Percentiles rank a stretch among this genome's conserved stretches.
Conservation (phyloP, 371 early-diverging fungal species). For the Apophysomyces variabilis region DNA sequence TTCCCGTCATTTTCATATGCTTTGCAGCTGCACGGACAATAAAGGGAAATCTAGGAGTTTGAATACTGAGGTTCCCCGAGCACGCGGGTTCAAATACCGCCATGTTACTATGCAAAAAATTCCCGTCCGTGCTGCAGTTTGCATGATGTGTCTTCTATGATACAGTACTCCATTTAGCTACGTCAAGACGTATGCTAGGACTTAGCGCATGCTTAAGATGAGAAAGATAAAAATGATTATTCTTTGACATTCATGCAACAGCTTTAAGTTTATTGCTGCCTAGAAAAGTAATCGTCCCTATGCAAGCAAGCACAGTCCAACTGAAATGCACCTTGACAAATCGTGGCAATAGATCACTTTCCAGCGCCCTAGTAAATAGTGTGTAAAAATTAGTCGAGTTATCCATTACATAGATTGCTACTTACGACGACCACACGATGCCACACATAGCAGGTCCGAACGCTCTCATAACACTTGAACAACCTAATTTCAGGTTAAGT, state of each 20-base stretch:
- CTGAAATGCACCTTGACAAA: conserved; percentile 32
- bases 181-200: background rate
- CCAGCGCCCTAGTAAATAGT: conserved; percentile 26
- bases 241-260: too few relatives aligned
- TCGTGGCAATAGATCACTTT: conserved; percentile 31
- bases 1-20: too few relatives aligned
- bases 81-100: too few relatives aligned
- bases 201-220: background rate
- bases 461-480: conserved; percentile 47
- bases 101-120: background rate
- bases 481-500: conserved; percentile 23
- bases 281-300: conserved; percentile 31
- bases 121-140: background rate
- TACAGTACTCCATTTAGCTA: background rate
- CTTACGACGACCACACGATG: conserved; percentile 34
- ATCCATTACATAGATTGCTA: too few relatives aligned
- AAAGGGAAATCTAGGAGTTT: too few relatives aligned
- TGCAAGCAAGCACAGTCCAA: conserved; percentile 26
- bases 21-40: too few relatives aligned
- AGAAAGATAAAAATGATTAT: too few relatives aligned
- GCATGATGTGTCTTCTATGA: background rate
- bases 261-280: conserved; percentile 25
- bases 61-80: too few relatives aligned
- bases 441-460: conserved; percentile 54
- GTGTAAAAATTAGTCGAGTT: background rate